Conservation (phyloP, 164 flowering plant species). For the Sextonia rubra region DNA sequence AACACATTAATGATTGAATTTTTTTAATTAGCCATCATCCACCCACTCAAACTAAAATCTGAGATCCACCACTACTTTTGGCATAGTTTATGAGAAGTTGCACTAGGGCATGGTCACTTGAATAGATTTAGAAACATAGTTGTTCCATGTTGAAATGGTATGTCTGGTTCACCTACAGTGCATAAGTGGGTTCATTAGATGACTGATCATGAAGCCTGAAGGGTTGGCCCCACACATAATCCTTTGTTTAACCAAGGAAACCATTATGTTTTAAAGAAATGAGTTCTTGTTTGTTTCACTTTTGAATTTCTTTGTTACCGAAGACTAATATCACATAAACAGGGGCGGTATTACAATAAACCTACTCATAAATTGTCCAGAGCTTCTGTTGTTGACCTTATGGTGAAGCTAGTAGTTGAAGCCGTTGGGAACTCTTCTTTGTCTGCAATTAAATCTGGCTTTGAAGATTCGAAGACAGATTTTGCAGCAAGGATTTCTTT, state of each 20-base stretch:
- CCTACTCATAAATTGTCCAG: conserved; percentile 51
- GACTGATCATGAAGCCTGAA: not conserved
- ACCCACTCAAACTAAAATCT: no score
- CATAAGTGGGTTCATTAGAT: no score
- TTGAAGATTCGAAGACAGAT: conserved; percentile 51
- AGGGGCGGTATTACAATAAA: conserved; percentile 63
- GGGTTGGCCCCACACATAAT: not conserved
- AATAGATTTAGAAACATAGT: no score
- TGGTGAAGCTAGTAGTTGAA: conserved; percentile 33
- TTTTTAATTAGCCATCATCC: no score
- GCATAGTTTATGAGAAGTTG: no score
- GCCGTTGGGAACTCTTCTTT: conserved; percentile 46
- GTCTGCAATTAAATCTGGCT: conserved; percentile 41
- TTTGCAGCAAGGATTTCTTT: conserved; percentile 58
- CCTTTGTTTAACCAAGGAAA: not conserved
- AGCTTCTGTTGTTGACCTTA: conserved; percentile 31
- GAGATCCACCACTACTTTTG: no score
- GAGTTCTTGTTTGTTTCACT: not conserved
- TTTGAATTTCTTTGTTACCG: not conserved
- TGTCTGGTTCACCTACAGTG: no score
- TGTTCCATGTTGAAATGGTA: no score
- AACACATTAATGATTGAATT: no score
- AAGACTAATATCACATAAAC: conserved; percentile 13
- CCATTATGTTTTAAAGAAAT: no score
- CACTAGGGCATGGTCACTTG: no score